A percentile compares a stretch with the other conserved stretches of the same genome.
These are phyloP conservation scores for Heliamphora exappendiculata DNA, from an alignment of 148 eudicot genomes.

Conservation along the genomic window DNA sequence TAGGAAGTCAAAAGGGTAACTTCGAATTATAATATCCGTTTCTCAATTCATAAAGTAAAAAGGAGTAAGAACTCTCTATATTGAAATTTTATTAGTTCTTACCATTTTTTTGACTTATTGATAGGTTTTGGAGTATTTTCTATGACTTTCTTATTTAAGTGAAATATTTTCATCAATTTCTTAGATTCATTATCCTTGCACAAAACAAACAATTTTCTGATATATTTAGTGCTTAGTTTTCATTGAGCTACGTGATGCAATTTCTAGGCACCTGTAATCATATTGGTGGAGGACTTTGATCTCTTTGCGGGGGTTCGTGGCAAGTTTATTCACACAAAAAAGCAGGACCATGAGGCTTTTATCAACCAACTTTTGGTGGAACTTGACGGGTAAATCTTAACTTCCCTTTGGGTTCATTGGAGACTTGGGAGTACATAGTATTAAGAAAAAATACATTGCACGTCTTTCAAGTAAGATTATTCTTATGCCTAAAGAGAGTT, in stretches of 20 bases:
- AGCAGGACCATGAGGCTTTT: constrained; percentile 97
- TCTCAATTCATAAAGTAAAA: background rate
- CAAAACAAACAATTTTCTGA: background rate
- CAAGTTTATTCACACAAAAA: constrained; percentile 73
- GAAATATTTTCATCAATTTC: background rate
- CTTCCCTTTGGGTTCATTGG: background rate
- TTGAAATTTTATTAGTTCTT: background rate
- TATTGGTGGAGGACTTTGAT: constrained; percentile 92
- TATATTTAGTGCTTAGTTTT: background rate
- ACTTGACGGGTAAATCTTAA: constrained; percentile 73
- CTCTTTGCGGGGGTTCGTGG: constrained; percentile 95
- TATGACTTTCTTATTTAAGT: background rate
- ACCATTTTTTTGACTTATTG: background rate
- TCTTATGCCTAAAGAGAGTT: too few species aligned
- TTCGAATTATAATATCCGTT: background rate
- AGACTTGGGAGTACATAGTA: background rate
- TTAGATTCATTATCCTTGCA: background rate
- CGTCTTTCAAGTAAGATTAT: constrained; percentile 6
- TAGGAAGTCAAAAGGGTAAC: background rate
- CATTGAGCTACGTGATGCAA: constrained; percentile 14
- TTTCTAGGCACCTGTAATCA: constrained; percentile 87
- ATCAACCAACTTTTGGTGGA: constrained; percentile 96
- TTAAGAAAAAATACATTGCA: background rate
- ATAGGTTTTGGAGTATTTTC: background rate
- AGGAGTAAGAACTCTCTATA: background rate